Evolutionary conservation across 2,329 filamentous ascomycete species (phyloP), one percentile per base, ranked within the genome.

Genomic region (Neofusicoccum sp.): DNA sequence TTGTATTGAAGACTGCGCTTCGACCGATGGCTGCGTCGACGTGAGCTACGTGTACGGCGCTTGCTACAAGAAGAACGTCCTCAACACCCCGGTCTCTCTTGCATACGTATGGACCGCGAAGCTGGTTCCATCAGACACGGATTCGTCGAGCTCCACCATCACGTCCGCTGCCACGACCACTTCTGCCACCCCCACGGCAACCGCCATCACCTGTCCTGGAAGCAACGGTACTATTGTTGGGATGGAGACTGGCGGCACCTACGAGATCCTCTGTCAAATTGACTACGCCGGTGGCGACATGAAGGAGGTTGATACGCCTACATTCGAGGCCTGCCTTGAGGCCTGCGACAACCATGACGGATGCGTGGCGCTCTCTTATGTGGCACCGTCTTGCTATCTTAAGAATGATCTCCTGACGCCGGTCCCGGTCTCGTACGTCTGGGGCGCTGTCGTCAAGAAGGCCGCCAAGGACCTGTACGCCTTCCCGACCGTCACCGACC

Each of bases 41-140:
- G 63, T 64, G 7, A 61, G 56, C 37, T 64, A 47, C 39, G 36
- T 49, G 6, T 50, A 36, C 6, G 56, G 56, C 16, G 12, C 56
- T 8, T 64, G 63, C 36, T 64, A 64, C 49, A 62, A 61, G 63
- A 64, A 64, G 58, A 48, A 45, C 28, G 12, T n/a, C 2, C 48
- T 56, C 33, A 61, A 61, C 16, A 12, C 14, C 3, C 29, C 44
- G 4, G 50, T 48, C 4, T 39, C 59, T n/a, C 45, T 56, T 31
- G 22, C 14, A 3, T 43, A 54, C 22, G 48, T 65, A 5, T 65
- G 64, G 64, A 39, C 60, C 3, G 64, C 64, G 11, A 54, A 56
- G 50, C 12, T 58, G n/a, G 31, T 61, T 14, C 12, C 37, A 2
- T 28, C 39, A 2, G 54, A 45, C 39, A 58, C 54, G 2, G 49